Base-by-base conservation (phyloP, 1,139 yeast genomes). In the Saccharomyces hybrid region DNA sequence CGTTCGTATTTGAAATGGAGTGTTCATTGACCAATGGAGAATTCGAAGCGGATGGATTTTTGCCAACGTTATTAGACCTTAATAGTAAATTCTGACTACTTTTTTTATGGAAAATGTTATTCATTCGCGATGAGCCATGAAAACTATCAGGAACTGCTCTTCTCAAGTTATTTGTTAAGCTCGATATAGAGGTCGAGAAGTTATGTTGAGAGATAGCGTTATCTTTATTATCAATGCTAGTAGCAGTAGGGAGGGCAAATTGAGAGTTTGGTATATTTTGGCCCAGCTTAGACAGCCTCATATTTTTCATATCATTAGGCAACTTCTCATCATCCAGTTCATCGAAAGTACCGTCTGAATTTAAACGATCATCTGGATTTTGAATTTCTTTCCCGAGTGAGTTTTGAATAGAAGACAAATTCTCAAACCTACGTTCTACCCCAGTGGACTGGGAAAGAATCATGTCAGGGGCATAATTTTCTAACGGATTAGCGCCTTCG, bases 401-500 rank as follows among this genome's bases (percentile, higher is more conserved):
- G 42, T 64, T 63, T 50, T 65, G 71, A 14, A 69, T 62, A 34
- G 72, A 70, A 1, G 72, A 66, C 5, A 69, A 68, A 28, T 68
- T 69, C 25, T 69, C 70, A 59, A 73, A 69, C 3, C 70, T 71
- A 50, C 74, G 64, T 47, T 76, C 80, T 49, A 75, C 70, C 0
- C 82, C 82, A 0, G 80, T 78, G 0, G 81, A 77, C 57, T 78
- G 81, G 2, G 82, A 78, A 6, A 78, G 65, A 6, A 73, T 71
- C 74, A 73, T 72, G 50, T 68, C 66, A n/a, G 74, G 75, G 32
- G 69, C 63, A 55, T 72, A 72, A 48, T 71, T 69, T 27, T 70
- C 67, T 3, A 38, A 9, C 3, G 11, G 5, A 38, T 11, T 38
- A 38, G 9, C 3, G 5, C 44, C 44, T 38, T 19, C 44, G 2